A percentile compares a stretch with the other conserved stretches of the same genome.
phyloP scores from a whole-genome alignment of 371 early-diverging fungal species.

The Spraguea lophii region DNA sequence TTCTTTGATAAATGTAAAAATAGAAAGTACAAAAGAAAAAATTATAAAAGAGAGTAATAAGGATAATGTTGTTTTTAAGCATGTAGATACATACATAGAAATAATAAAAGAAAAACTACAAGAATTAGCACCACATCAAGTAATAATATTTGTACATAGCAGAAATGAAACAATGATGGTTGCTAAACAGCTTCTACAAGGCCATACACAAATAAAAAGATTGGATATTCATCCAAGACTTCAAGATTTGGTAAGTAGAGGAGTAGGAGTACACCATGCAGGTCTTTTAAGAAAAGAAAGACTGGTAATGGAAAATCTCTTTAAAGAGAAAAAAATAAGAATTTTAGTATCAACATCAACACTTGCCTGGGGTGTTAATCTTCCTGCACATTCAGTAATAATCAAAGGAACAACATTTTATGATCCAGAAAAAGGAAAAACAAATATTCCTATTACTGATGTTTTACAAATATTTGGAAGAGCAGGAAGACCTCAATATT shows the following conservation, averaged over 20 bases:
- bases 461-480: slow-evolving; percentile 89
- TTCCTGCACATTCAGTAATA: slow-evolving; percentile 93
- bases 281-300: slow-evolving; percentile 83
- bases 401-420: slow-evolving; percentile 90
- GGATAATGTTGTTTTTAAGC: neutral
- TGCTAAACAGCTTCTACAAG: slow-evolving; percentile 52
- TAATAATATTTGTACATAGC: slow-evolving; percentile 84
- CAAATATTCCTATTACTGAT: slow-evolving; percentile 48
- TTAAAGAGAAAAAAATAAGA: slow-evolving; percentile 66
- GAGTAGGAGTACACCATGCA: slow-evolving; percentile 91
- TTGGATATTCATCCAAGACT: slow-evolving; percentile 56
- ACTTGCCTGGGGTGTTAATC: slow-evolving; percentile 98
- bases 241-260: slow-evolving; percentile 57
- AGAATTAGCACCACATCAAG: slow-evolving; percentile 68
- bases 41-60: slow-evolving; percentile 16
- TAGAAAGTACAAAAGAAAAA: slow-evolving; percentile 1
- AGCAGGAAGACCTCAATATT: slow-evolving; percentile 94
- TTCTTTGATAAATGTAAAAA: slow-evolving; percentile 36
- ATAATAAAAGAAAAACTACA: slow-evolving; percentile 56
- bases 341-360: slow-evolving; percentile 92
- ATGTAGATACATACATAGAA: neutral
- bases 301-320: slow-evolving; percentile 71
- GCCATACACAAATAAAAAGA: slow-evolving; percentile 53
- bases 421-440: slow-evolving; percentile 60
- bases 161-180: slow-evolving; percentile 83